Evolutionary conservation across 495 filamentous ascomycete genomes (phyloP).

Genomic region (Penicillium fimorum): DNA sequence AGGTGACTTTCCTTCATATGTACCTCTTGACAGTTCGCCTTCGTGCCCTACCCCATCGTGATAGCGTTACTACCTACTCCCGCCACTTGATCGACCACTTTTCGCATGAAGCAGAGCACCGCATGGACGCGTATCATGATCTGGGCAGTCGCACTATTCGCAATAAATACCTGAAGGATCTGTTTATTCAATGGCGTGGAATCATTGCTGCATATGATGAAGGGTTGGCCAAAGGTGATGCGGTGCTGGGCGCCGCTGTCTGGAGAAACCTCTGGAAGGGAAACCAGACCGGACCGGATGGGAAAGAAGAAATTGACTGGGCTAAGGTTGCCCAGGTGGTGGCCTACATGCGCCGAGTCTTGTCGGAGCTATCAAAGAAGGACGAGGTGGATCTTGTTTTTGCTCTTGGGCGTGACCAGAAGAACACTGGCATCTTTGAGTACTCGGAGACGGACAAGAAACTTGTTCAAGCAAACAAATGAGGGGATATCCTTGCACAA

Average conservation of each 20-base stretch:
- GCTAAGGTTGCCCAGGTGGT: constrained; percentile 70
- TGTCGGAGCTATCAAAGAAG: constrained; percentile 62
- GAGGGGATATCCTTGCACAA: neutral
- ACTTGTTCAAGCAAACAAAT: constrained; percentile 33
- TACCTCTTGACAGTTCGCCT: constrained; percentile 88
- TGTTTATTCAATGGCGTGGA: constrained; percentile 90
- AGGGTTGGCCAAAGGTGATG: constrained; percentile 76
- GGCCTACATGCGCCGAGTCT: constrained; percentile 69
- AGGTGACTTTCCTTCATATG: constrained; percentile 93
- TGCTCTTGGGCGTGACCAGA: constrained; percentile 22
- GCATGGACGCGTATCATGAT: constrained; percentile 73
- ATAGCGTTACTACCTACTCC: constrained; percentile 59
- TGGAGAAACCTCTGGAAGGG: constrained; percentile 94
- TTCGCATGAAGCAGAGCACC: constrained; percentile 85
- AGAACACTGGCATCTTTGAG: constrained; percentile 35
- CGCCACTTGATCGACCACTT: constrained; percentile 87
- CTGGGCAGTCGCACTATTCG: constrained; percentile 62
- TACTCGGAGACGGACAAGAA: constrained; percentile 35
- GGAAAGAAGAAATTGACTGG: constrained; percentile 61
- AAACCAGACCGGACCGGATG: constrained; percentile 37
- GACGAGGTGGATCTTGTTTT: constrained; percentile 55
- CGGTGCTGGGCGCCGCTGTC: constrained; percentile 79
- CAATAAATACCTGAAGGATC: constrained; percentile 85
- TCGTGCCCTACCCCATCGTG: constrained; percentile 64
- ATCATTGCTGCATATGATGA: constrained; percentile 83